A percentile compares a stretch with the other conserved stretches of the same genome.
These are phyloP conservation scores for Acacia melanoxylon DNA, from an alignment of 306 rosid genomes.

Conservation along the genomic window DNA sequence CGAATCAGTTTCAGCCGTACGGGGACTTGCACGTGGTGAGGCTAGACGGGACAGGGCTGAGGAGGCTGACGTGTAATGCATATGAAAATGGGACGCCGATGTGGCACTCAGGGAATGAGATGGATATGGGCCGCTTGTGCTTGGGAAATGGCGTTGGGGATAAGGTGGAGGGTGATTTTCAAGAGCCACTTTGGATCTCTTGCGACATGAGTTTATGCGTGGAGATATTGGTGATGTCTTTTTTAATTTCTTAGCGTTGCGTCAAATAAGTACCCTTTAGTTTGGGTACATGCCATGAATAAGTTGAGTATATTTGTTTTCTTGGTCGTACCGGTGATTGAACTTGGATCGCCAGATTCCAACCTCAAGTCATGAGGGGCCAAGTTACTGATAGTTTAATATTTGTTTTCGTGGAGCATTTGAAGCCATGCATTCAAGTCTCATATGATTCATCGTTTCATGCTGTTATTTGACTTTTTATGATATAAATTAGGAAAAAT, in stretches of 20 bases:
- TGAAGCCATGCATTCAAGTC: no score
- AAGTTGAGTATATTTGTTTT: no score
- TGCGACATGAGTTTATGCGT: constrained; percentile 17
- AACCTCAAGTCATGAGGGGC: no score
- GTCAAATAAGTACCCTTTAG: no score
- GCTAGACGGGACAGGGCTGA: constrained; percentile 74
- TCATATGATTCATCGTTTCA: no score
- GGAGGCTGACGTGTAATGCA: constrained; percentile 79
- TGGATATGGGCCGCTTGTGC: constrained; percentile 31
- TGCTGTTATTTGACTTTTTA: no score
- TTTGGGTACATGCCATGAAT: no score
- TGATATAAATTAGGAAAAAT: no score
- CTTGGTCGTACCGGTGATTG: no score
- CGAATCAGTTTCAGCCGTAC: constrained; percentile 91
- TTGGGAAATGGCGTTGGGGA: constrained; percentile 36
- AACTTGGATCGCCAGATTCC: no score
- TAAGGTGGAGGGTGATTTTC: constrained; percentile 58
- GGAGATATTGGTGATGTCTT: neutral
- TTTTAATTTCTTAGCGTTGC: neutral
- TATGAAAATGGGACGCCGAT: constrained; percentile 83
- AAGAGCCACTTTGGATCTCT: constrained; percentile 75
- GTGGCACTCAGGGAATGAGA: constrained; percentile 46
- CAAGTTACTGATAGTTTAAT: no score
- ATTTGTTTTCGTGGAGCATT: no score
- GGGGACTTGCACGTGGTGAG: constrained; percentile 68